Percentiles rank a stretch among this genome's conserved stretches.
Evolutionary conservation across 352 stramenopile species (phyloP).

Genomic region (Phytopythium chamaehyphon): DNA sequence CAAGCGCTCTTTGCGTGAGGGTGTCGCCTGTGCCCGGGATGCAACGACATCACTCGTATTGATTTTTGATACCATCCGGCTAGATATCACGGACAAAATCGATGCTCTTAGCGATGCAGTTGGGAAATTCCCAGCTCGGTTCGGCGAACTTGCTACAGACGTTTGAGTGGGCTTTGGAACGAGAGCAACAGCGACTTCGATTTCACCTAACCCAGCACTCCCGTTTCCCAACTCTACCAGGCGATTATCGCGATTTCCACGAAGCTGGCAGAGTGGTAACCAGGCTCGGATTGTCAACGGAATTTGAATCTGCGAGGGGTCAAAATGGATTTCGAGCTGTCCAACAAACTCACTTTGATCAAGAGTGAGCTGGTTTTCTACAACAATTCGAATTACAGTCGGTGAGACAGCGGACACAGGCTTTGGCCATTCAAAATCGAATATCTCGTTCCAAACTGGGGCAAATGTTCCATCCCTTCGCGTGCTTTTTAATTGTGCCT

Average conservation of each 20-base stretch:
- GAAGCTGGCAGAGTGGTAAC: conserved; percentile 41
- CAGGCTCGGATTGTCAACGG: conserved; percentile 44
- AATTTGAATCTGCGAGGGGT: conserved; percentile 9
- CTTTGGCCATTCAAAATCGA: conserved; percentile 62
- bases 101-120: conserved; percentile 26
- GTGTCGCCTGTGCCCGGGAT: not conserved
- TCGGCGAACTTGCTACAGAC: not conserved
- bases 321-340: conserved; percentile 42
- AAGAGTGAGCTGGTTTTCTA: conserved; percentile 64
- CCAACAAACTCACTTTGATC: conserved; percentile 69
- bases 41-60: conserved; percentile 9
- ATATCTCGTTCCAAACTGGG: conserved; percentile 74
- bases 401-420: not conserved
- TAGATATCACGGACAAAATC: conserved; percentile 49
- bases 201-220: conserved; percentile 27
- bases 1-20: conserved; percentile 41
- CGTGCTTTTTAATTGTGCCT: conserved; percentile 53
- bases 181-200: conserved; percentile 49
- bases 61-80: conserved; percentile 7
- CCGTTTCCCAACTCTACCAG: not conserved
- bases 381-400: conserved; percentile 25
- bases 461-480: conserved; percentile 61
- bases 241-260: conserved; percentile 8
- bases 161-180: conserved; percentile 16
- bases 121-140: not conserved